phyloP scores from a whole-genome alignment of 768 basidiomycete genomes.

The button mushroom (Agaricus bisporus) region DNA sequence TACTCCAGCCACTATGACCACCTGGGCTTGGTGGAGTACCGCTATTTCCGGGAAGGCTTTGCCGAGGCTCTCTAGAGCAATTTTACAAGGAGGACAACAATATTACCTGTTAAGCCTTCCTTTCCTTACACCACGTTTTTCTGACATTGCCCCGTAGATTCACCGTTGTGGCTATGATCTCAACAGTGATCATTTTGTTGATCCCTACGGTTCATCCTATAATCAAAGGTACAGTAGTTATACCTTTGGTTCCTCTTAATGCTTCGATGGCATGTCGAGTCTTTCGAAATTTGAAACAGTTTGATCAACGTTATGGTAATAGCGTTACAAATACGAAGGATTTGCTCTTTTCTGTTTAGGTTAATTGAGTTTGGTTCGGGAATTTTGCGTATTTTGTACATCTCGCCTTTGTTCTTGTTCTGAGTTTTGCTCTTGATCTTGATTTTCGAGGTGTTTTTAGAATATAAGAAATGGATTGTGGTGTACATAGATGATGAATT shows the following conservation, averaged over 20 bases:
- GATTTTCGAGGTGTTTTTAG: too few relatives aligned
- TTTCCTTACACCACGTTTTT: neutral
- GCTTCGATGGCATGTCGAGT: neutral
- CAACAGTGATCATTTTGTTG: neutral
- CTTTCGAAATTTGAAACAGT: neutral
- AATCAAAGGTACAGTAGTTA: neutral
- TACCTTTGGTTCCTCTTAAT: neutral
- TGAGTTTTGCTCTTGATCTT: too few relatives aligned
- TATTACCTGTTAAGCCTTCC: neutral
- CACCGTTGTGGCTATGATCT: neutral
- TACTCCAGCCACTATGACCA: too few relatives aligned
- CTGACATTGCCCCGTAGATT: neutral
- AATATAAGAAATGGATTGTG: too few relatives aligned
- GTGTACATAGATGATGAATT: too few relatives aligned
- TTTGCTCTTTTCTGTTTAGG: too few relatives aligned
- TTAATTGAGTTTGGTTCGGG: too few relatives aligned
- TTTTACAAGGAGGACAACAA: neutral
- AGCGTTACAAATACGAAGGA: too few relatives aligned
- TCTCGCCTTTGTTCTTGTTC: too few relatives aligned
- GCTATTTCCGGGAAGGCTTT: neutral
- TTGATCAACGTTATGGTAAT: neutral
- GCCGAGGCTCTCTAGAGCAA: neutral
- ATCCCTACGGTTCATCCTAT: neutral
- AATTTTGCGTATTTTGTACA: too few relatives aligned
- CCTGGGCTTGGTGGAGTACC: neutral